These are phyloP conservation scores for Astrothelium macrocarpum DNA, from an alignment of 495 filamentous ascomycete genomes.

Conservation along the genomic window DNA sequence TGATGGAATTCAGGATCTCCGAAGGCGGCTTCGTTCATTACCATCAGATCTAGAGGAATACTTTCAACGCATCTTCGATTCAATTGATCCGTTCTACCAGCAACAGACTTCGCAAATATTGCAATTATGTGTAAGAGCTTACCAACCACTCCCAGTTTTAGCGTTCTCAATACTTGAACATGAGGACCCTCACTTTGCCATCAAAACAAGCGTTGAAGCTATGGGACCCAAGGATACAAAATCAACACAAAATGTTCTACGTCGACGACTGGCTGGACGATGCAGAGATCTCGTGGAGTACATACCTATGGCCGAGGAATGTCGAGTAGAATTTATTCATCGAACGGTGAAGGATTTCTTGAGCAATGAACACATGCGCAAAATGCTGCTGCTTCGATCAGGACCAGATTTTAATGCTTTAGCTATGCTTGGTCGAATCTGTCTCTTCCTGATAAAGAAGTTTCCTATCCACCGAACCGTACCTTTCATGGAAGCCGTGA, in stretches of 20 bases:
- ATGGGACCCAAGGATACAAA: neutral
- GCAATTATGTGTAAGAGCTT: constrained; percentile 1
- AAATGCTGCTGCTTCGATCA: neutral
- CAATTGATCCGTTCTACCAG: constrained; percentile 9
- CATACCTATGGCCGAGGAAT: neutral
- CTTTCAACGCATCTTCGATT: constrained; percentile 9
- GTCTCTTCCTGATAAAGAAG: neutral
- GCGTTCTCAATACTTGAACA: constrained; percentile 7
- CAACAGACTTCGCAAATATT: constrained; percentile 7
- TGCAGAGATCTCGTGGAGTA: constrained; percentile 7
- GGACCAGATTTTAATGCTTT: neutral
- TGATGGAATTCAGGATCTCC: constrained; percentile 5
- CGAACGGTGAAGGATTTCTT: constrained; percentile 6
- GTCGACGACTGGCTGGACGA: neutral
- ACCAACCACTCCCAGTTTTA: neutral
- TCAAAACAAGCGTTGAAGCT: neutral
- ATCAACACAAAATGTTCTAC: neutral
- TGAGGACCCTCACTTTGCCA: neutral
- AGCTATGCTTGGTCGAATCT: neutral
- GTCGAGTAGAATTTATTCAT: neutral
- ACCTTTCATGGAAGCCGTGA: neutral
- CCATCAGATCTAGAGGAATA: constrained; percentile 5
- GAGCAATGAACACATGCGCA: neutral
- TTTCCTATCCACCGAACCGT: neutral
- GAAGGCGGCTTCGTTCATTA: neutral